Conservation (phyloP, 495 filamentous ascomycete species). For the Paragyromitra xinjiangensis region DNA sequence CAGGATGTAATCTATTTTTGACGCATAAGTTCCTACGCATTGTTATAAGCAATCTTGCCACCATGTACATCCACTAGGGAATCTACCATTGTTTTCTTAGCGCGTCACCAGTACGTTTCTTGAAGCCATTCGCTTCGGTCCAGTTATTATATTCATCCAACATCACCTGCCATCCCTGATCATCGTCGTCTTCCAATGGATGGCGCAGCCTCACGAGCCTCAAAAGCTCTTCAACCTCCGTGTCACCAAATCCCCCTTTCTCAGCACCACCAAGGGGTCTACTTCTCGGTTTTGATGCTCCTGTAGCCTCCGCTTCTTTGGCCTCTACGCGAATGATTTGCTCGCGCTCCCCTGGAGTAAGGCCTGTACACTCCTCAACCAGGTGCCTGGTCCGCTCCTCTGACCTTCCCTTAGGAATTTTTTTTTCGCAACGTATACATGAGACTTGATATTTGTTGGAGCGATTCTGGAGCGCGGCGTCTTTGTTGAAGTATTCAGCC, state of each 20-base stretch:
- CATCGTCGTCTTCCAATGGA: conserved; percentile 41
- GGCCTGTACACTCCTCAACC: conserved; percentile 50
- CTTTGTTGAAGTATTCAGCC: conserved; percentile 54
- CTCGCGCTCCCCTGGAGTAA: conserved; percentile 45
- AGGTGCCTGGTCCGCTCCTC: conserved; percentile 47
- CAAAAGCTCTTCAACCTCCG: conserved; percentile 33
- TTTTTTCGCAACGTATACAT: conserved; percentile 46
- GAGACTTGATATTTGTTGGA: conserved; percentile 54
- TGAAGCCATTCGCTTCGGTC: conserved; percentile 43
- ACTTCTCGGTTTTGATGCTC: conserved; percentile 24
- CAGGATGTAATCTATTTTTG: conserved; percentile 18
- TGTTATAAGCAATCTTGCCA: conserved; percentile 3
- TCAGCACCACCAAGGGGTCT: conserved; percentile 20
- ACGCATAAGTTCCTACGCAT: conserved; percentile 43
- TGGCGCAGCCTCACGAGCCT: conserved; percentile 42
- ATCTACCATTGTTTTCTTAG: conserved; percentile 50
- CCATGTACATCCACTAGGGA: background rate
- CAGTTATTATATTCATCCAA: conserved; percentile 48
- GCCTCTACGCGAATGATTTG: conserved; percentile 38
- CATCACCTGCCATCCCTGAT: conserved; percentile 33
- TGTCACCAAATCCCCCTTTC: conserved; percentile 26
- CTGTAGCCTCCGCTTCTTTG: conserved; percentile 41
- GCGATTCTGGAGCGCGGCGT: conserved; percentile 49
- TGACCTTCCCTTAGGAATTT: conserved; percentile 51
- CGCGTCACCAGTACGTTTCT: conserved; percentile 35